Evolutionary conservation across 2,329 filamentous ascomycete species (phyloP).

Genomic region (Scedosporium apiospermum): DNA sequence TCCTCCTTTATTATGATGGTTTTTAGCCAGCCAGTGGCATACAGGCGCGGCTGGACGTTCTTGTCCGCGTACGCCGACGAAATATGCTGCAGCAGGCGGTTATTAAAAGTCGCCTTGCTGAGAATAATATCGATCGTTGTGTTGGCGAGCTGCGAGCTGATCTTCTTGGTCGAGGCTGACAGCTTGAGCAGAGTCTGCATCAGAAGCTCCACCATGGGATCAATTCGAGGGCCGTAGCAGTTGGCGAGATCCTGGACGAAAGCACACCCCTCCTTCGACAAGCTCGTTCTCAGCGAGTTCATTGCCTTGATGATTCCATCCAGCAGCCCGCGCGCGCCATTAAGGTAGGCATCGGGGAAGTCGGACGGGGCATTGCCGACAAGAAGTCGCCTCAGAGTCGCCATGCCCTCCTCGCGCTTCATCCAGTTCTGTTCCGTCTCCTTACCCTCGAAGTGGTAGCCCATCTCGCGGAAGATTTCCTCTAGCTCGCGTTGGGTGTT

Average conservation of each 20-base stretch:
- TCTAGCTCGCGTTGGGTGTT: slow-evolving; percentile 83
- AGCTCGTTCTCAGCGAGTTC: slow-evolving; percentile 76
- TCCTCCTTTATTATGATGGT: slow-evolving; percentile 70
- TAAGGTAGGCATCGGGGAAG: slow-evolving; percentile 61
- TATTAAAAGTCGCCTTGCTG: slow-evolving; percentile 67
- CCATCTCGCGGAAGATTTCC: slow-evolving; percentile 75
- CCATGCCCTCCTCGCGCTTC: slow-evolving; percentile 71
- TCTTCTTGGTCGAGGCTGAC: slow-evolving; percentile 84
- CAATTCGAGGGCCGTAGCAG: slow-evolving; percentile 66
- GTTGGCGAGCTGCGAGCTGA: slow-evolving; percentile 77
- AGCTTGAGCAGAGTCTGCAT: slow-evolving; percentile 87
- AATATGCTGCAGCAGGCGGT: slow-evolving; percentile 77
- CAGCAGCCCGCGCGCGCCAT: slow-evolving; percentile 61
- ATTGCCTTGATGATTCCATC: slow-evolving; percentile 84
- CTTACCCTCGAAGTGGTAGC: slow-evolving; percentile 70
- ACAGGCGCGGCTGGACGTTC: slow-evolving; percentile 78
- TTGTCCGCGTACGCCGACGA: slow-evolving; percentile 81
- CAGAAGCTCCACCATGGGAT: slow-evolving; percentile 81
- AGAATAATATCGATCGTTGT: slow-evolving; percentile 72
- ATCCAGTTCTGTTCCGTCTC: slow-evolving; percentile 91
- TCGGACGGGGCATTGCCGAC: slow-evolving; percentile 77
- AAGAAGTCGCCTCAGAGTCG: slow-evolving; percentile 66
- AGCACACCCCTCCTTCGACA: slow-evolving; percentile 78
- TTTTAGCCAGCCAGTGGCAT: slow-evolving; percentile 73
- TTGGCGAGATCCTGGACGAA: slow-evolving; percentile 77